Conservation (phyloP, 352 stramenopile species). For the Phytophthora tentaculata region DNA sequence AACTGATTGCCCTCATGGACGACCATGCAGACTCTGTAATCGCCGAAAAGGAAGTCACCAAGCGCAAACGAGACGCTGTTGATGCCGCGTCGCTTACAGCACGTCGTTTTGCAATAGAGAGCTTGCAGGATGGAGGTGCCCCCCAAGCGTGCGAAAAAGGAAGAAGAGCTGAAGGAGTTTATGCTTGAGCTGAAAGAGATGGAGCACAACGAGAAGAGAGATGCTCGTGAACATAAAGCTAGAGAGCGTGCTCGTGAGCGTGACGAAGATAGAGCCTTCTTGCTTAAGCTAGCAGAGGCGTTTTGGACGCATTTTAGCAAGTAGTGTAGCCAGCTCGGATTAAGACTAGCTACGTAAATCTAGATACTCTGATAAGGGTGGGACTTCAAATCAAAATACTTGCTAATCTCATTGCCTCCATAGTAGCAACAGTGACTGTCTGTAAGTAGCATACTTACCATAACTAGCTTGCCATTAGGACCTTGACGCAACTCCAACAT, state of each 20-base stretch:
- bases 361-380: constrained; percentile 19
- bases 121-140: too few species aligned
- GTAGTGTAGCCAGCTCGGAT: neutral
- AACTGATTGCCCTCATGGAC: too few species aligned
- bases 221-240: constrained; percentile 1
- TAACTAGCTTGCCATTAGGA: too few species aligned
- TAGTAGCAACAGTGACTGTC: constrained; percentile 17
- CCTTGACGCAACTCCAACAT: constrained; percentile 6
- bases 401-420: constrained; percentile 18
- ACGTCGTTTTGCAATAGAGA: too few species aligned
- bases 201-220: constrained; percentile 13
- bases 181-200: constrained; percentile 13
- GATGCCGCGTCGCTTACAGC: too few species aligned
- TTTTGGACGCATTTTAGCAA: constrained; percentile 17
- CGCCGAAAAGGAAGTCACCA: too few species aligned
- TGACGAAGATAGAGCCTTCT: constrained; percentile 5
- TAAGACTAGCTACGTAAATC: constrained; percentile 1
- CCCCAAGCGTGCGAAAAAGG: neutral
- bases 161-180: constrained; percentile 10
- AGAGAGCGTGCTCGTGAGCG: constrained; percentile 12
- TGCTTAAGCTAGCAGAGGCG: constrained; percentile 3
- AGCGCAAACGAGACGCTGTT: too few species aligned
- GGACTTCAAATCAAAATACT: constrained; percentile 12
- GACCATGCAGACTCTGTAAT: too few species aligned
- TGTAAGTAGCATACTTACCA: constrained; percentile 18